Conservation (phyloP, 345 rosid species). For the Excoecaria agallocha region DNA sequence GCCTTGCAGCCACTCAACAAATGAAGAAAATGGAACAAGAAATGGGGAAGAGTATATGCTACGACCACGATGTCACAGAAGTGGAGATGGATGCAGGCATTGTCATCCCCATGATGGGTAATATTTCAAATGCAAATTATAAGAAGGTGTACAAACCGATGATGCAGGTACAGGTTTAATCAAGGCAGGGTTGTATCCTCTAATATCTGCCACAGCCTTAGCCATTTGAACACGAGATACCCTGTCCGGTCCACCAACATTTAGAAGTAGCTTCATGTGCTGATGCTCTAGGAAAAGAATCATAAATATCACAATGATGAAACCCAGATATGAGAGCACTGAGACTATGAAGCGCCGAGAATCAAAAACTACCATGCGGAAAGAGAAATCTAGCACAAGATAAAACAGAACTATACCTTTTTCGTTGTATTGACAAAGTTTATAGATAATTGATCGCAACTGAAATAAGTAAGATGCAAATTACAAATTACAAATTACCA, state of each 20-base stretch:
- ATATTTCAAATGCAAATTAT: slow-evolving; percentile 2
- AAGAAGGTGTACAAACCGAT: slow-evolving; percentile 40
- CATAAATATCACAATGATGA: slow-evolving; percentile 8
- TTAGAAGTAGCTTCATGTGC: slow-evolving; percentile 62
- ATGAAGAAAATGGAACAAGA: neutral
- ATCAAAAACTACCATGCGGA: neutral
- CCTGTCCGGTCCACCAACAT: slow-evolving; percentile 83
- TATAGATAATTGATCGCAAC: neutral
- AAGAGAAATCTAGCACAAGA: neutral
- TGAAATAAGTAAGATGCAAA: neutral
- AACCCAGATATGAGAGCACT: slow-evolving; percentile 11
- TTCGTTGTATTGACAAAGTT: neutral
- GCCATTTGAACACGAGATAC: slow-evolving; percentile 93
- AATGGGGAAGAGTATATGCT: neutral
- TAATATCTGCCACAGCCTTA: slow-evolving; percentile 58
- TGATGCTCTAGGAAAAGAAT: slow-evolving; percentile 47
- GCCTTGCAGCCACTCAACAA: neutral
- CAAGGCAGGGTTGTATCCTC: slow-evolving; percentile 57
- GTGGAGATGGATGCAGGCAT: neutral
- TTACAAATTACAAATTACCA: neutral
- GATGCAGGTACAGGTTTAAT: slow-evolving; percentile 71
- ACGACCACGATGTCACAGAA: neutral
- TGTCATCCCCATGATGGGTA: neutral
- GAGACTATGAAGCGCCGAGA: neutral
- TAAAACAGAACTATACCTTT: neutral